phyloP scores from a whole-genome alignment of 257 asterid genomes.

The Schizonepeta tenuifolia region DNA sequence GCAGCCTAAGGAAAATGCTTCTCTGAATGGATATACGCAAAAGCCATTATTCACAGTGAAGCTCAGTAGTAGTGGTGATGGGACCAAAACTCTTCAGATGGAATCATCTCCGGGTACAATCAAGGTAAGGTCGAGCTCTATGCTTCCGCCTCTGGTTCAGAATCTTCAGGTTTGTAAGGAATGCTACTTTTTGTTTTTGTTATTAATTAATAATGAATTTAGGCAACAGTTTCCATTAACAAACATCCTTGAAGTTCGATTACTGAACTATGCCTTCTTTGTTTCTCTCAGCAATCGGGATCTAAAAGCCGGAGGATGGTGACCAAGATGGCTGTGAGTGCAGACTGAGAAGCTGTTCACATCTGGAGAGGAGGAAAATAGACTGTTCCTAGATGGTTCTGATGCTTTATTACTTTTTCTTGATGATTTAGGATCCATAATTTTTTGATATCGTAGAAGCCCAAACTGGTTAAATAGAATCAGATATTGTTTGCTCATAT shows the following conservation, averaged over 20 bases:
- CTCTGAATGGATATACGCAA: slow-evolving; percentile 3
- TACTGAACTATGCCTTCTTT: not conserved
- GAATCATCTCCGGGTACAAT: slow-evolving; percentile 16
- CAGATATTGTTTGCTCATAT: not conserved
- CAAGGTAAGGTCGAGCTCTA: slow-evolving; percentile 4
- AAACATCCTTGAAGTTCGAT: not conserved
- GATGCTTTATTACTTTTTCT: not conserved
- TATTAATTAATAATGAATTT: not conserved
- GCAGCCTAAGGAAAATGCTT: slow-evolving; percentile 32
- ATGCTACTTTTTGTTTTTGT: not conserved
- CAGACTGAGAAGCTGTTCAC: slow-evolving; percentile 25
- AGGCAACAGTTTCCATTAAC: not conserved
- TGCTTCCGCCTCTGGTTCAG: slow-evolving; percentile 16
- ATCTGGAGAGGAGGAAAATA: not conserved
- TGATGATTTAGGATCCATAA: not conserved
- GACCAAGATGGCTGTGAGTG: slow-evolving; percentile 8
- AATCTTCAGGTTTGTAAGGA: slow-evolving; percentile 36
- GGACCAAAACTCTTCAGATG: not conserved
- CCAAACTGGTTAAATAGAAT: not conserved
- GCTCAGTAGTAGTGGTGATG: too few species aligned
- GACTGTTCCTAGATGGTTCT: not conserved
- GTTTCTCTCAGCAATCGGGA: slow-evolving; percentile 14
- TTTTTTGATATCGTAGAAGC: not conserved
- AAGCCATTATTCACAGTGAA: too few species aligned
- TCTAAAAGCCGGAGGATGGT: slow-evolving; percentile 21